Base-by-base conservation (phyloP, 495 filamentous ascomycete genomes). In the Aspergillus wentii region DNA sequence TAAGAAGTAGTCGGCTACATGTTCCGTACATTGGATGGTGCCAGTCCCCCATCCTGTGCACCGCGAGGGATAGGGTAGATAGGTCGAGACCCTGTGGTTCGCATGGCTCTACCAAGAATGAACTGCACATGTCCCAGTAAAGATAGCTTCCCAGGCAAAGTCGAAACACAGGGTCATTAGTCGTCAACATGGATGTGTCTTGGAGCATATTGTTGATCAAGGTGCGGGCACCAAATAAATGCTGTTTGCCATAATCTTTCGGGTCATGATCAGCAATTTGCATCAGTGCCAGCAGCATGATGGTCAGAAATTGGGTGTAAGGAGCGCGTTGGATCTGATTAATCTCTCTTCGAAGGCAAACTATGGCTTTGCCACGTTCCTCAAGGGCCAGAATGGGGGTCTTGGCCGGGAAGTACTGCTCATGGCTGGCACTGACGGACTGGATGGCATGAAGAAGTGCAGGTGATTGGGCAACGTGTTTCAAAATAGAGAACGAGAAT, bases 51-150 rank as follows among this genome's bases (percentile, higher is more conserved):
- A 41, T 46, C 31, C 26, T 41, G 8, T 41, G 43, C 25, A 46
- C 31, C 19, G 43, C 37, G 17, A 29, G 5, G 29, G 38, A 47
- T 9, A 42, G 33, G 11, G 38, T 42, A 13, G 35, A 30, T 28
- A 18, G 34, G 21, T 38, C 19, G 31, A 40, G 22, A 17, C 31
- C 16, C n/a, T 30, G 36, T 40, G 28, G 25, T 17, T 46, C 30
- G 22, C 29, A 33, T 20, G 38, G 38, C 9, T 41, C 33, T 38
- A 42, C 15, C 22, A 47, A 13, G 34, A 42, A 47, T 16, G 38
- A 42, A 37, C 38, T 40, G 36, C 36, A 35, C 38, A 41, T 41
- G 33, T 47, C 44, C 44, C 44, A 42, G 34, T 47, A 47, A 20
- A 47, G 38, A 42, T 47, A 47, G 4, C 33, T 47, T 28, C 44